These are phyloP conservation scores for Madurella fahalii DNA, from an alignment of 2,329 filamentous ascomycete species.

Conservation along the genomic window DNA sequence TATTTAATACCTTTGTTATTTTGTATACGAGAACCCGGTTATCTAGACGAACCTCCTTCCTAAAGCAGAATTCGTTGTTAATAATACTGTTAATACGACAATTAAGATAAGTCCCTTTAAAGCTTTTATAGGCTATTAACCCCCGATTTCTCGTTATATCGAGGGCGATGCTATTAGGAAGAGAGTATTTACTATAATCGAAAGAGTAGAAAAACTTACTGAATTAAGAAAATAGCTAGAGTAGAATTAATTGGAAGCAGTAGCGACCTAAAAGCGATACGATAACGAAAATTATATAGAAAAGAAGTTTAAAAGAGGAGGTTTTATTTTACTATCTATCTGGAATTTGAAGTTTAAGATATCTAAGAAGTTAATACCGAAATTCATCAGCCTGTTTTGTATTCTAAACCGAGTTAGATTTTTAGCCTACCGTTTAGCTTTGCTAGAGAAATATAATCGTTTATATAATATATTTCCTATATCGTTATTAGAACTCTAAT, in stretches of 20 bases:
- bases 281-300: not conserved
- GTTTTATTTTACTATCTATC: not conserved
- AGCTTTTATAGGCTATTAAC: not conserved
- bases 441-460: not conserved
- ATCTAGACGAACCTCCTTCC: not conserved
- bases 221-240: not conserved
- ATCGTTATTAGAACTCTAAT: not conserved
- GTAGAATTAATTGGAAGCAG: not conserved
- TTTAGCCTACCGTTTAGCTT: not conserved
- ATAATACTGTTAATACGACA: not conserved
- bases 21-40: not conserved
- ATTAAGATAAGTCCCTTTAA: not conserved
- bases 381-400: constrained; percentile 1
- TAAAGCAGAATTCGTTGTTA: not conserved
- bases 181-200: not conserved
- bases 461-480: not conserved
- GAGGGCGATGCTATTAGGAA: not conserved
- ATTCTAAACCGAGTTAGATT: not conserved
- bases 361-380: not conserved
- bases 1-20: not conserved
- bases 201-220: not conserved
- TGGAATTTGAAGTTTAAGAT: not conserved
- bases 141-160: not conserved
- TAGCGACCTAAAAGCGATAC: not conserved
- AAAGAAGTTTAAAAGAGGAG: not conserved